phyloP scores from a whole-genome alignment of 2,329 filamentous ascomycete species.

The Nigrospora oryzae region DNA sequence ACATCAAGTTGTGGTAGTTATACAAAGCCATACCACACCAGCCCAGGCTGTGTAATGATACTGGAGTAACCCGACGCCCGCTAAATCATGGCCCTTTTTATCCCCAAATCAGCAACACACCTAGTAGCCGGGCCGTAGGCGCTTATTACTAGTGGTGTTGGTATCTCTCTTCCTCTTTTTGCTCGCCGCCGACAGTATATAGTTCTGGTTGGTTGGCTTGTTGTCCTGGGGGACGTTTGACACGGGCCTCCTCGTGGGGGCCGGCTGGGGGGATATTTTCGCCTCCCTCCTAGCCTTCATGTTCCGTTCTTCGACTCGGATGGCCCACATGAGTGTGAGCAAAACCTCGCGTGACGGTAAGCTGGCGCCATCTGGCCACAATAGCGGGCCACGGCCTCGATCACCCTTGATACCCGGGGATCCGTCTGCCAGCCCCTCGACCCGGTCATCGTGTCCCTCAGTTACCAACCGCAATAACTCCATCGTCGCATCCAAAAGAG shows the following conservation, averaged over 20 bases:
- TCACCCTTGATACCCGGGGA: constrained; percentile 27
- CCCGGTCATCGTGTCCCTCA: constrained; percentile 43
- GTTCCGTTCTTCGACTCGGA: constrained; percentile 24
- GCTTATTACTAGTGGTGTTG: constrained; percentile 2
- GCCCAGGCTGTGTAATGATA: neutral
- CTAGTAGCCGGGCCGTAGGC: constrained; percentile 4
- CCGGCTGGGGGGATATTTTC: constrained; percentile 7
- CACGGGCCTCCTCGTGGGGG: constrained; percentile 3
- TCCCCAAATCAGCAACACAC: neutral
- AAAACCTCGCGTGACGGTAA: constrained; percentile 25
- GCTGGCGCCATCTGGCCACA: constrained; percentile 25
- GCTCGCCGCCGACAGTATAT: constrained; percentile 4
- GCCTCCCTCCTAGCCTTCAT: constrained; percentile 6
- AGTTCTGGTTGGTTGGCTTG: constrained; percentile 5
- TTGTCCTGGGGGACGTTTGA: constrained; percentile 5
- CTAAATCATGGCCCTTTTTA: neutral
- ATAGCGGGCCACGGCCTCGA: constrained; percentile 20
- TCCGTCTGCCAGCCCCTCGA: constrained; percentile 26
- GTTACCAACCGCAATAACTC: constrained; percentile 63
- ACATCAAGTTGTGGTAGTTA: neutral
- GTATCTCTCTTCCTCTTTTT: constrained; percentile 5
- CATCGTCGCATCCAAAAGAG: constrained; percentile 65
- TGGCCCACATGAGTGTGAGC: constrained; percentile 25
- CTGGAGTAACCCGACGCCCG: constrained; percentile 2
- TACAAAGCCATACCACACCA: neutral